Conservation (phyloP, 345 rosid genomes). For the Barbarea vulgaris region DNA sequence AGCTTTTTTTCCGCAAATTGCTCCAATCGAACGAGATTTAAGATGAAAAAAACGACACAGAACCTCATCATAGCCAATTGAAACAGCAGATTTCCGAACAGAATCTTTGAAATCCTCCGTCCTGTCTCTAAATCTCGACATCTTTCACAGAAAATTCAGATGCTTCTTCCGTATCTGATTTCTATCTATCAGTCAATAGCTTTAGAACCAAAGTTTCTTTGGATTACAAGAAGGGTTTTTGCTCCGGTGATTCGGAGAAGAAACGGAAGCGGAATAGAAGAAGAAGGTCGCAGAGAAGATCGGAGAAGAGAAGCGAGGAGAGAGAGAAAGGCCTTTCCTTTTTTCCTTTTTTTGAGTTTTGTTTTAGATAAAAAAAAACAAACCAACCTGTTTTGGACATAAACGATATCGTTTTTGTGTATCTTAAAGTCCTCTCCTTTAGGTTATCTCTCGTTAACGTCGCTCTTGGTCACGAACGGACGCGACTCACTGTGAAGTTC, state of each 20-base stretch:
- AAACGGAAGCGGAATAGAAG: background rate
- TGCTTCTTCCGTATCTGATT: background rate
- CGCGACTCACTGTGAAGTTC: conserved; percentile 30
- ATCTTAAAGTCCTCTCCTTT: conserved; percentile 29
- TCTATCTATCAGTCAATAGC: background rate
- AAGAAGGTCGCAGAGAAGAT: background rate
- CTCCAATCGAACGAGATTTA: conserved; percentile 1
- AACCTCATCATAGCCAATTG: conserved; percentile 73
- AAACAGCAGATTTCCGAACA: conserved; percentile 62
- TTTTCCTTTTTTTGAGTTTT: conserved; percentile 12
- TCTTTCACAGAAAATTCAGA: conserved; percentile 37
- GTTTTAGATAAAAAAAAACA: background rate
- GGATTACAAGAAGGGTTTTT: background rate
- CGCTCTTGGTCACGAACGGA: conserved; percentile 30
- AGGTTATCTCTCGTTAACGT: conserved; percentile 28
- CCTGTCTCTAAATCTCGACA: conserved; percentile 78
- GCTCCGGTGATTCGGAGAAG: conserved; percentile 20
- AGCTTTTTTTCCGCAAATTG: background rate
- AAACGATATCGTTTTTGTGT: conserved; percentile 26
- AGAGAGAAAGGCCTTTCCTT: conserved; percentile 18
- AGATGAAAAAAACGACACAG: background rate
- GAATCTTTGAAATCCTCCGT: conserved; percentile 88
- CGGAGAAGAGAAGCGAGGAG: conserved; percentile 13
- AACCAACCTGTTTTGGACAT: background rate
- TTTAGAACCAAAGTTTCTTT: background rate